Conservation (phyloP, 2,329 filamentous ascomycete genomes). For the Penicillium sp. region DNA sequence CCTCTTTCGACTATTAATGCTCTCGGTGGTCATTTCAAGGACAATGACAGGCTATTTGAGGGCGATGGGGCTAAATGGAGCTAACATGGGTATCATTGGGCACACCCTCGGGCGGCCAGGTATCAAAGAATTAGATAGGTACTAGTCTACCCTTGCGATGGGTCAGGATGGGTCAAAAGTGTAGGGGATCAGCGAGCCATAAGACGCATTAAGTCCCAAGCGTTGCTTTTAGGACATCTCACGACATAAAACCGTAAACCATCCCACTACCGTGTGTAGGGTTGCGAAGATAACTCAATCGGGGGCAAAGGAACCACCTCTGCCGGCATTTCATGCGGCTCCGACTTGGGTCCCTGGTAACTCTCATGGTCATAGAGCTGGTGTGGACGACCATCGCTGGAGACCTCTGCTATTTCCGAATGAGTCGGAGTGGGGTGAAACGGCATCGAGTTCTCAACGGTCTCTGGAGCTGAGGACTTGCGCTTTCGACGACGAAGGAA, state of each 20-base stretch:
- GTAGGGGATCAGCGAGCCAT: background rate
- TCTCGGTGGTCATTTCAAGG: background rate
- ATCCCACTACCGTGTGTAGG: background rate
- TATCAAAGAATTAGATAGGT: too few species aligned
- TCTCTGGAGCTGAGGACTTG: background rate
- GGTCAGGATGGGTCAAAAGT: background rate
- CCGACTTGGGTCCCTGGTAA: background rate
- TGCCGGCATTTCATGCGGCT: background rate
- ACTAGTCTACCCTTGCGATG: too few species aligned
- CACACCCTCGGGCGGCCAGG: too few species aligned
- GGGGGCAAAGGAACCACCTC: background rate
- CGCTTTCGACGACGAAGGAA: background rate
- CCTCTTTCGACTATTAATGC: too few species aligned
- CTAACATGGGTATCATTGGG: too few species aligned
- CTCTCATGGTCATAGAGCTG: background rate
- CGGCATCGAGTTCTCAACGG: background rate
- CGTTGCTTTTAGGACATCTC: background rate
- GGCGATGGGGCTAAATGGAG: too few species aligned
- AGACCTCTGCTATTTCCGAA: background rate
- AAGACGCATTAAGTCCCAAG: background rate
- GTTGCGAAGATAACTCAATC: background rate
- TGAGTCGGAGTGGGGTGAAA: background rate
- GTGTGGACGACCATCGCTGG: background rate
- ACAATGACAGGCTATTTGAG: background rate
- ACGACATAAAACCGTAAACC: background rate